Conservation (phyloP, 2,329 filamentous ascomycete genomes). For the Cryphonectria naterciae region DNA sequence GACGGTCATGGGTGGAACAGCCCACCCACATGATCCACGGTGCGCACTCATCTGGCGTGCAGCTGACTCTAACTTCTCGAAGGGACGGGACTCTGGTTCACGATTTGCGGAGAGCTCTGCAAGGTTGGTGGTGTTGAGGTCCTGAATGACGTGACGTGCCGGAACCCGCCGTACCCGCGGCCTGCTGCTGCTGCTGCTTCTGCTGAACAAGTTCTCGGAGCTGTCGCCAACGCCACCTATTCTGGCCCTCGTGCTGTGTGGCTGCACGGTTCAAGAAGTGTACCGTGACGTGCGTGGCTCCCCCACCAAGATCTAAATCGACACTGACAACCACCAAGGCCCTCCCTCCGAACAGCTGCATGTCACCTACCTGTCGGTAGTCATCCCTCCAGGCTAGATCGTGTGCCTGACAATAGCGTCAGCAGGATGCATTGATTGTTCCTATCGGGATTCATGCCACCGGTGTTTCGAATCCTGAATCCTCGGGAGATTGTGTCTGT, state of each 20-base stretch:
- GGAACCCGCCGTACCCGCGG: not conserved
- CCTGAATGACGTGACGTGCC: not conserved
- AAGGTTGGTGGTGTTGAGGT: not conserved
- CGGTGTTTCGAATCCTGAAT: not conserved
- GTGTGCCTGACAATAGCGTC: conserved; percentile 2
- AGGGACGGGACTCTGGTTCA: not conserved
- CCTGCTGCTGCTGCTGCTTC: not conserved
- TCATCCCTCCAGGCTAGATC: not conserved
- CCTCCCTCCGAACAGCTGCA: not conserved
- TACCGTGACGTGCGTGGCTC: not conserved
- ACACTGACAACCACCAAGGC: not conserved
- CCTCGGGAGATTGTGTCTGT: not conserved
- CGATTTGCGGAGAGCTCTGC: not conserved
- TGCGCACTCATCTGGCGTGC: not conserved
- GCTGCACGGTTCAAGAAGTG: not conserved
- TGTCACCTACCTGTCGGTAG: not conserved
- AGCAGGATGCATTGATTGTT: not conserved
- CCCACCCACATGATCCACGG: not conserved
- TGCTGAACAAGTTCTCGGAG: not conserved
- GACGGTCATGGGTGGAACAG: not conserved
- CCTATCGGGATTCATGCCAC: not conserved
- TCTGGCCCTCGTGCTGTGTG: not conserved
- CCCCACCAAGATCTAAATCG: not conserved
- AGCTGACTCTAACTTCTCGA: not conserved
- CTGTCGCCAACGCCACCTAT: not conserved